Evolutionary conservation across 2,329 filamentous ascomycete species (phyloP), one percentile per base, ranked within the genome.

Genomic region (Trichoderma oligosporum): DNA sequence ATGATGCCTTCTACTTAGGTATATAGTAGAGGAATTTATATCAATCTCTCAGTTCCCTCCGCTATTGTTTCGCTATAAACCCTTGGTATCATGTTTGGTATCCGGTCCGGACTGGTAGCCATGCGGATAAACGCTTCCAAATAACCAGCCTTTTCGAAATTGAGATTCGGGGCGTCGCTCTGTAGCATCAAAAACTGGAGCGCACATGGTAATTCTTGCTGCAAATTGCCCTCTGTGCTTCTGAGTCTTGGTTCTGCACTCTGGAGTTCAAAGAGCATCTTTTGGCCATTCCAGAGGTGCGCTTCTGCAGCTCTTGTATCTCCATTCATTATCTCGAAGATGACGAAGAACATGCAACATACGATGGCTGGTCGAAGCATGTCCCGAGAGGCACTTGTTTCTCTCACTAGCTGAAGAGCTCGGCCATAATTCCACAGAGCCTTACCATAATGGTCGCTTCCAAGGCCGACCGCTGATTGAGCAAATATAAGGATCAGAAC

Each of bases 271-370:
- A 70, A 66, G 16, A 74, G 63, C 60, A 76, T 70, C 57, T 64
- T 66, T 55, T 72, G 68, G 1, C 73, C 74, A 53, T 69, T 70
- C 45, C 64, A 66, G 45, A 74, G 64, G 59, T 76, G 74, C 7
- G 66, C 61, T 12, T 73, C 63, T 0, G 72, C 72, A 1, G 67
- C 68, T 18, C 64, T 62, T 8, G 63, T 61, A 57, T 74, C 73
- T 20, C 69, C 70, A 58, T 75, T 72, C 36, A 73, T 55, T 2
- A 67, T 65, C 54, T 74, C 72, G 51, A 74, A 73, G 51, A 71
- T 66, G 54, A 70, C 66, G 60, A 74, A 74, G 39, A 74, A 67
- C 46, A 74, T 64, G 53, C 68, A 73, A 56, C 70, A 70, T 3
- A 74, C 49, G 8, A 73, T 66, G 1, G 70, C 69, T 2, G 68